A percentile compares a stretch with the other conserved stretches of the same genome.
Conservation (phyloP, 768 basidiomycete genomes). For the Tremella yokohamensis region DNA sequence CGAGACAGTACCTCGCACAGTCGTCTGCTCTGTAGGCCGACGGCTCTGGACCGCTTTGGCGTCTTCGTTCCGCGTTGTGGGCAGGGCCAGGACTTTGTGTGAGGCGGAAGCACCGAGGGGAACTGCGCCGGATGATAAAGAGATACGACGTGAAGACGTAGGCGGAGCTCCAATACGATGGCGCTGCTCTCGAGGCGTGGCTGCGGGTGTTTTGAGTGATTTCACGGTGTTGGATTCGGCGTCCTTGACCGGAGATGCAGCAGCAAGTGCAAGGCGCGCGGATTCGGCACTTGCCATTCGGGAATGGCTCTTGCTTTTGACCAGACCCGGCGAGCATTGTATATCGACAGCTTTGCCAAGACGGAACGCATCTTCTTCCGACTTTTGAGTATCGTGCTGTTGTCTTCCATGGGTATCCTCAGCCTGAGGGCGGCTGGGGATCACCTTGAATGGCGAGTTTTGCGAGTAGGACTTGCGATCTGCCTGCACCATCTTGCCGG, state of each 20-base stretch:
- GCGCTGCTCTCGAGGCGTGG: constrained; percentile 2
- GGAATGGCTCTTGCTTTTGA: neutral
- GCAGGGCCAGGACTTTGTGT: constrained; percentile 8
- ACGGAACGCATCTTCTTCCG: neutral
- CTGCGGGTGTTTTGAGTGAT: neutral
- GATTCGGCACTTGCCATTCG: neutral
- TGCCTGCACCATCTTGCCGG: neutral
- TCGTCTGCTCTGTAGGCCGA: too few relatives aligned
- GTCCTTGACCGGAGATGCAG: too few relatives aligned
- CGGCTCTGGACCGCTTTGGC: neutral
- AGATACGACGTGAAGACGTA: constrained; percentile 14
- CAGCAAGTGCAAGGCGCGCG: too few relatives aligned
- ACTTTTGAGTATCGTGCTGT: too few relatives aligned
- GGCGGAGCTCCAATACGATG: neutral
- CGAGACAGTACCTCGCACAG: neutral
- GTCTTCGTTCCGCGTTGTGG: constrained; percentile 1
- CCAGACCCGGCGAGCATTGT: neutral
- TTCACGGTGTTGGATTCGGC: neutral
- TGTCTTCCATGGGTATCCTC: too few relatives aligned
- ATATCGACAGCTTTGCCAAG: neutral
- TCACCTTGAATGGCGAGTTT: too few relatives aligned
- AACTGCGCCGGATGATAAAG: constrained; percentile 29
- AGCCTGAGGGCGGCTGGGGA: too few relatives aligned
- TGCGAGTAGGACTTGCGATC: too few relatives aligned
- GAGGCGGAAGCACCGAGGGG: constrained; percentile 24